phyloP scores from a whole-genome alignment of 1,139 yeast genomes.

The Taiozyma sp. region DNA sequence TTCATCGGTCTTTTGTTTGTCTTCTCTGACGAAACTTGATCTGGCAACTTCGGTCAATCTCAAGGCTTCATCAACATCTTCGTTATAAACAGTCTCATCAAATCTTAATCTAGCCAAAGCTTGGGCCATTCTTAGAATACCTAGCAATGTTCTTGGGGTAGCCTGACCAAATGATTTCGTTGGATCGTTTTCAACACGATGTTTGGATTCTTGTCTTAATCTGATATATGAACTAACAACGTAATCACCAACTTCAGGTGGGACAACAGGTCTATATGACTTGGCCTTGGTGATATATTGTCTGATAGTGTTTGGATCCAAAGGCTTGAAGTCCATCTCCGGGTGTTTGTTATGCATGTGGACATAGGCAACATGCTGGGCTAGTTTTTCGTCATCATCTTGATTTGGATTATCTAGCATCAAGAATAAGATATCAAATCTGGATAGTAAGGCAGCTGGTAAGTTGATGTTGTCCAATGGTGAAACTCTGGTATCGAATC shows the following conservation, averaged over 20 bases:
- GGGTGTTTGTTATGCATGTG: conserved; percentile 94
- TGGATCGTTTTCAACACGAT: conserved; percentile 53
- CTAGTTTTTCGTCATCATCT: conserved; percentile 80
- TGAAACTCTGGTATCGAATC: conserved; percentile 85
- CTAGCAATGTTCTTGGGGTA: conserved; percentile 92
- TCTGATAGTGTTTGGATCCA: conserved; percentile 75
- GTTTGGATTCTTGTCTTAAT: conserved; percentile 87
- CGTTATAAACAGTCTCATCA: conserved; percentile 59
- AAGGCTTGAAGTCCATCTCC: conserved; percentile 63
- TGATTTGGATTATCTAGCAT: conserved; percentile 80
- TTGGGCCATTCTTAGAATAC: conserved; percentile 87
- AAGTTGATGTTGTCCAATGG: conserved; percentile 94
- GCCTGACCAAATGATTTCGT: conserved; percentile 82
- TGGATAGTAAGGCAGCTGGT: conserved; percentile 93
- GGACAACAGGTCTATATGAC: conserved; percentile 77
- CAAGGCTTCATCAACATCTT: conserved; percentile 94
- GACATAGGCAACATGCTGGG: conserved; percentile 90
- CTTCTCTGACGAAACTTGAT: conserved; percentile 62
- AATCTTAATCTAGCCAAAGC: conserved; percentile 90
- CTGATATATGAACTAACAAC: conserved; percentile 84
- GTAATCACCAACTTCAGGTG: conserved; percentile 82
- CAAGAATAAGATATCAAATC: conserved; percentile 88
- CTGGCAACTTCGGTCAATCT: conserved; percentile 83
- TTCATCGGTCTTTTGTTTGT: conserved; percentile 46
- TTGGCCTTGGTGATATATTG: conserved; percentile 88